Evolutionary conservation across 2,329 filamentous ascomycete genomes (phyloP), one percentile per base, ranked within the genome.

Genomic region (Aspergillus fumigatus): DNA sequence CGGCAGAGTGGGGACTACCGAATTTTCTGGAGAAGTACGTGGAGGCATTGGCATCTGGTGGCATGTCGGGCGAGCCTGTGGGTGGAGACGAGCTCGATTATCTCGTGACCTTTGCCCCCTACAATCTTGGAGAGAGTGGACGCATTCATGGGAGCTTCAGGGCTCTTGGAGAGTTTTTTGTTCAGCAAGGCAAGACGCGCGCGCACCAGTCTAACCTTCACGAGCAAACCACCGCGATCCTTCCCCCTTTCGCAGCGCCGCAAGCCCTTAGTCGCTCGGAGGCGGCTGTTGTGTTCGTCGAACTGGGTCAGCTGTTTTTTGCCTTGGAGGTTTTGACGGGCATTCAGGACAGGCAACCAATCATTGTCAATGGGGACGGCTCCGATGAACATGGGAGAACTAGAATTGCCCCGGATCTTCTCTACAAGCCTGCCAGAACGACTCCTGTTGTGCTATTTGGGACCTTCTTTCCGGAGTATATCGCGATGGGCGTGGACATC

Each of bases 401-500:
- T 7, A 6, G 14, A 17, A 0, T 17, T n/a, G 32, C 32, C 6
- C 32, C 32, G 5, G 32, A 38, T 17, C 14, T 38, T 38, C 32
- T 17, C 17, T 7, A 17, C 32, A 38, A 38, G 14, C 32, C 32
- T 7, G 32, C 32, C 32, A 38, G 32, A n/a, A 38, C 32, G 5
- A 17, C 6, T 38, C 32, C 32, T 0, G 32, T 38, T 17, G 32
- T 38, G 7, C 14, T 38, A 38, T 38, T 38, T 5, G 32, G 32
- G 14, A 38, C 14, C 14, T 38, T 38, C 3, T 38, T 38, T 3
- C 32, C 14, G 5, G 32, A 38, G 14, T 38, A 38, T 3, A 38
- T 38, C 10, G 83, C 86, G 6, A 82, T 79, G 38, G 80, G 82
- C 5, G 76, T 87, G 26, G 84, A 87, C 60, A 74, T 88, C 51